A percentile compares a stretch with the other conserved stretches of the same genome.
Evolutionary conservation across 2,329 filamentous ascomycete species (phyloP).

Genomic region (Arthrobotrys sphaeroides): DNA sequence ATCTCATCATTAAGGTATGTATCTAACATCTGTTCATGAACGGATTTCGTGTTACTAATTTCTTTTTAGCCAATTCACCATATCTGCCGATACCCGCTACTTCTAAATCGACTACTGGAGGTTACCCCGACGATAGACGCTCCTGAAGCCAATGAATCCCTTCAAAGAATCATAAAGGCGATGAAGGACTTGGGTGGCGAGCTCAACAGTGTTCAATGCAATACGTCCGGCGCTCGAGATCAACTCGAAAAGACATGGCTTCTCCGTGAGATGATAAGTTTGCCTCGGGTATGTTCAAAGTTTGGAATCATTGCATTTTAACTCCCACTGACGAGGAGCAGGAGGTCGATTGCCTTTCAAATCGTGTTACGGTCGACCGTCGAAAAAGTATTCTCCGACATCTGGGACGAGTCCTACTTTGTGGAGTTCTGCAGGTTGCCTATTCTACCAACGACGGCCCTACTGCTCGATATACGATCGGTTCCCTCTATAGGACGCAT

Average conservation of each 20-base stretch:
- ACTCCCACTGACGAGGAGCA: background rate
- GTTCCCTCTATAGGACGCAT: constrained; percentile 41
- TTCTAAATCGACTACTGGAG: constrained; percentile 43
- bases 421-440: constrained; percentile 46
- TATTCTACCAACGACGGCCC: constrained; percentile 37
- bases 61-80: constrained; percentile 41
- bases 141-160: constrained; percentile 43
- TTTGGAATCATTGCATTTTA: background rate
- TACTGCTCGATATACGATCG: constrained; percentile 46
- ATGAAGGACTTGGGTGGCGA: constrained; percentile 39
- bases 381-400: constrained; percentile 41
- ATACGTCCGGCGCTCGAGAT: constrained; percentile 38
- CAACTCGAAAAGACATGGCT: constrained; percentile 50
- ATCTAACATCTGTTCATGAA: background rate
- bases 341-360: constrained; percentile 45
- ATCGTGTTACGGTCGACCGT: constrained; percentile 33
- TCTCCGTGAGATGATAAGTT: constrained; percentile 43
- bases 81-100: constrained; percentile 48
- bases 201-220: constrained; percentile 45
- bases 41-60: background rate
- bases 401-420: constrained; percentile 38
- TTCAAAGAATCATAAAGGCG: constrained; percentile 49
- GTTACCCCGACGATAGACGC: constrained; percentile 46
- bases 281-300: constrained; percentile 30
- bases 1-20: constrained; percentile 48